A percentile compares a stretch with the other conserved stretches of the same genome.
These are phyloP conservation scores for Talaromyces pinophilus DNA, from an alignment of 2,329 filamentous ascomycete species.

Conservation along the genomic window DNA sequence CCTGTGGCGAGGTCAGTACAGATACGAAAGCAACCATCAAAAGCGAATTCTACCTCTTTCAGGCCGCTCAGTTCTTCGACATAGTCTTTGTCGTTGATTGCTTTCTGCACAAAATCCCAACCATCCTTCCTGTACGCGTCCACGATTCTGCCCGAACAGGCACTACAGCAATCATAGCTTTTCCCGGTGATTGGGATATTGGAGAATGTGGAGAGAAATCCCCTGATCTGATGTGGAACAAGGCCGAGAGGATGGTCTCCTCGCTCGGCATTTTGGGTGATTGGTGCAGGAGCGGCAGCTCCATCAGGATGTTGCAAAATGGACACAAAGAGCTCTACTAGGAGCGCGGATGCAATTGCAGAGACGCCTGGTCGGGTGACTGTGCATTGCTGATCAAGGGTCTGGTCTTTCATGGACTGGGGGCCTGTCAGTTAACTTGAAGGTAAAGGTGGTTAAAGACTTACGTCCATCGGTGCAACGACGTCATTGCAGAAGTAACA, in stretches of 20 bases:
- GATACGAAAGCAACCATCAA: conserved; percentile 1
- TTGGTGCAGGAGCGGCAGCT: conserved; percentile 43
- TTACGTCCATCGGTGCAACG: conserved; percentile 87
- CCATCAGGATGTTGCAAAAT: conserved; percentile 77
- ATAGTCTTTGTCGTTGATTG: conserved; percentile 62
- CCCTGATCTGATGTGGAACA: conserved; percentile 65
- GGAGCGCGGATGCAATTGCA: conserved; percentile 83
- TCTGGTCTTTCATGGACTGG: conserved; percentile 89
- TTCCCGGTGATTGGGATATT: conserved; percentile 59
- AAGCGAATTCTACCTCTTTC: conserved; percentile 52
- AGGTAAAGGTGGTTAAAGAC: conserved; percentile 38
- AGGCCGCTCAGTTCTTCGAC: conserved; percentile 65
- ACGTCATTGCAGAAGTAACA: conserved; percentile 99
- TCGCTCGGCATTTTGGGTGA: conserved; percentile 34
- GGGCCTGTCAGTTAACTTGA: conserved; percentile 8
- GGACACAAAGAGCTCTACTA: conserved; percentile 87
- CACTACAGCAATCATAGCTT: conserved; percentile 64
- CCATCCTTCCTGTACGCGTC: conserved; percentile 55
- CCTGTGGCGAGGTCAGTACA: conserved; percentile 36
- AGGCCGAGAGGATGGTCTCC: conserved; percentile 52
- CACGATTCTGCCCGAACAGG: conserved; percentile 60
- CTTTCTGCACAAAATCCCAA: conserved; percentile 63
- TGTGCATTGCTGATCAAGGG: conserved; percentile 96
- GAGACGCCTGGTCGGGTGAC: conserved; percentile 92
- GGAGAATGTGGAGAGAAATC: conserved; percentile 62